These are phyloP conservation scores for Yamadazyma sp. DNA, from an alignment of 1,139 yeast genomes.

Conservation along the genomic window DNA sequence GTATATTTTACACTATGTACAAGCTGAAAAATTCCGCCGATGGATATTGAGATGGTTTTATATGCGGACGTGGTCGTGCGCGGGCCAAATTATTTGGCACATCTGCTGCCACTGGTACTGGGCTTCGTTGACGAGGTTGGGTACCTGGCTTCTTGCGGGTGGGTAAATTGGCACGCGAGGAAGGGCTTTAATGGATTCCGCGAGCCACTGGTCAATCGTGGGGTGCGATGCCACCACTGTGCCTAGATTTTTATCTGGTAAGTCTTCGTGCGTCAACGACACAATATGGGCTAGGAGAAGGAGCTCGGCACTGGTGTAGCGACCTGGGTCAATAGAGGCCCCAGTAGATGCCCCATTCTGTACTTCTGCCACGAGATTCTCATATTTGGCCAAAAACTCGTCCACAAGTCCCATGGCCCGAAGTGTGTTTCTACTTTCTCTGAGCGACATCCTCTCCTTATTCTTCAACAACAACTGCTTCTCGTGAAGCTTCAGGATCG, in stretches of 20 bases:
- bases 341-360: background rate
- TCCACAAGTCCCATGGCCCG: conserved; percentile 47
- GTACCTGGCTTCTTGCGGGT: conserved; percentile 32
- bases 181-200: background rate
- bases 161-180: background rate
- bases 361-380: conserved; percentile 13
- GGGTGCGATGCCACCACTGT: conserved; percentile 5
- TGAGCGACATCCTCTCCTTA: conserved; percentile 39
- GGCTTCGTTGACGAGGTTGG: conserved; percentile 38
- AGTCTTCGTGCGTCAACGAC: conserved; percentile 29
- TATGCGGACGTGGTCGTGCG: background rate
- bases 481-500: conserved; percentile 54
- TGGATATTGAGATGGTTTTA: background rate
- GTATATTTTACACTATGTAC: conserved; percentile 1
- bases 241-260: conserved; percentile 47
- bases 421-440: conserved; percentile 53
- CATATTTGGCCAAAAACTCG: conserved; percentile 28
- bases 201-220: conserved; percentile 6
- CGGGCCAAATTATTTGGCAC: background rate
- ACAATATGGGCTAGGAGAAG: conserved; percentile 34
- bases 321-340: background rate
- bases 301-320: conserved; percentile 9
- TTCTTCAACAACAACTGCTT: conserved; percentile 44
- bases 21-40: background rate
- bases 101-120: conserved; percentile 12